These are phyloP conservation scores for Thymus quinquecostatus DNA, from an alignment of 257 asterid species.

Conservation along the genomic window DNA sequence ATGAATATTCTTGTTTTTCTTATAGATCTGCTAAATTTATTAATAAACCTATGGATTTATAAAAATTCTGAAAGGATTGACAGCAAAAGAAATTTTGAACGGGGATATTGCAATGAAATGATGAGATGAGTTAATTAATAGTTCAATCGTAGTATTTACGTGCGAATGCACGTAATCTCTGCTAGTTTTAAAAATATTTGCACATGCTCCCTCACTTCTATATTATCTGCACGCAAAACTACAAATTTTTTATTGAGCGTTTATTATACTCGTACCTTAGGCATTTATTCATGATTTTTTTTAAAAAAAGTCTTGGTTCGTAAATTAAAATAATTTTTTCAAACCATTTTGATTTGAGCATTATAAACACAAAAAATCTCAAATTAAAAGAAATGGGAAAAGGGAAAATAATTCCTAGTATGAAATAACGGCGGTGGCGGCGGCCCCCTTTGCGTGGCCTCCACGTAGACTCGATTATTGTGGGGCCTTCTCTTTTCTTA, in stretches of 20 bases:
- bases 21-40: too few relatives aligned
- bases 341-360: too few relatives aligned
- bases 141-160: too few relatives aligned
- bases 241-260: neutral
- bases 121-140: too few relatives aligned
- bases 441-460: constrained; percentile 34
- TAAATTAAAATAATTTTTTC: too few relatives aligned
- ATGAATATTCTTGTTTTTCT: too few relatives aligned
- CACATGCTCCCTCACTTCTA: constrained; percentile 24
- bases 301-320: neutral
- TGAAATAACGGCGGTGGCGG: constrained; percentile 29
- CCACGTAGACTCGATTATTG: constrained; percentile 26
- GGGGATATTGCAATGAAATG: too few relatives aligned
- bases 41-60: too few relatives aligned
- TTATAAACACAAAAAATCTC: too few relatives aligned
- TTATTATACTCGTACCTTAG: constrained; percentile 2
- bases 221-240: neutral
- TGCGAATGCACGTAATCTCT: too few relatives aligned
- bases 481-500: constrained; percentile 12
- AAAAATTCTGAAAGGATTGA: too few relatives aligned
- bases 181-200: constrained; percentile 19
- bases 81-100: too few relatives aligned
- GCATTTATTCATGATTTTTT: neutral
- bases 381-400: constrained; percentile 9
- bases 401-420: neutral